phyloP scores from a whole-genome alignment of 192 early-diverging fungal species.

The Umbelopsis sp. region DNA sequence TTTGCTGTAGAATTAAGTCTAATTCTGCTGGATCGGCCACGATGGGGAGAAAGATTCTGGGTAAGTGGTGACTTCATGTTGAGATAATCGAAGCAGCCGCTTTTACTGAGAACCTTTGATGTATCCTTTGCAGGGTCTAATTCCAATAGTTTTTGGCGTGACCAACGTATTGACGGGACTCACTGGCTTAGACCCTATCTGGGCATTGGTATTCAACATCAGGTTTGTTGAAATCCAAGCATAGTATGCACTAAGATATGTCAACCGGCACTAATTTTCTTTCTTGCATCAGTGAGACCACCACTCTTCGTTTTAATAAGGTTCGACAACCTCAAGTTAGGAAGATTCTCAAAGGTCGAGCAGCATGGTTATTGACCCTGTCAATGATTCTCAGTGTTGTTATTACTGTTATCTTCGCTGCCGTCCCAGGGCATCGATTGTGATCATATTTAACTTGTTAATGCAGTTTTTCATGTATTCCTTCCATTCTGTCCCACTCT shows the following conservation, averaged over 20 bases:
- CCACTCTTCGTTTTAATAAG: slow-evolving; percentile 39
- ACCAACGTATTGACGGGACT: slow-evolving; percentile 42
- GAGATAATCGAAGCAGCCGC: neutral
- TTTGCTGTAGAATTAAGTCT: slow-evolving; percentile 52
- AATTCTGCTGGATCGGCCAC: slow-evolving; percentile 55
- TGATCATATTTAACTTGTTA: neutral
- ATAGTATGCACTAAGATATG: neutral
- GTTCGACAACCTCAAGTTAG: slow-evolving; percentile 39
- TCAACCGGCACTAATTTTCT: neutral
- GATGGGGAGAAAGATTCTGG: slow-evolving; percentile 52
- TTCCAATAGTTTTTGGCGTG: slow-evolving; percentile 45
- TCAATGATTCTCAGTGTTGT: slow-evolving; percentile 29
- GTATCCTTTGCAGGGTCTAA: slow-evolving; percentile 21
- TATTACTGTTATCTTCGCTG: slow-evolving; percentile 37
- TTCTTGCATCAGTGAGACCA: slow-evolving; percentile 37
- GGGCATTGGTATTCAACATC: slow-evolving; percentile 42
- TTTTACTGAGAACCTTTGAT: neutral
- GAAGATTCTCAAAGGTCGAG: slow-evolving; percentile 33
- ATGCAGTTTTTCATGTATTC: neutral
- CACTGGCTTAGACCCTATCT: slow-evolving; percentile 45
- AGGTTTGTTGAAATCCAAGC: slow-evolving; percentile 23
- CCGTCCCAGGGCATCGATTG: slow-evolving; percentile 31
- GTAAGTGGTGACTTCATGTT: slow-evolving; percentile 30
- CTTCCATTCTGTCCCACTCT: neutral
- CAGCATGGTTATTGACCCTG: slow-evolving; percentile 31